phyloP scores from a whole-genome alignment of 2,329 filamentous ascomycete genomes.

The Diaporthe aspalathi region DNA sequence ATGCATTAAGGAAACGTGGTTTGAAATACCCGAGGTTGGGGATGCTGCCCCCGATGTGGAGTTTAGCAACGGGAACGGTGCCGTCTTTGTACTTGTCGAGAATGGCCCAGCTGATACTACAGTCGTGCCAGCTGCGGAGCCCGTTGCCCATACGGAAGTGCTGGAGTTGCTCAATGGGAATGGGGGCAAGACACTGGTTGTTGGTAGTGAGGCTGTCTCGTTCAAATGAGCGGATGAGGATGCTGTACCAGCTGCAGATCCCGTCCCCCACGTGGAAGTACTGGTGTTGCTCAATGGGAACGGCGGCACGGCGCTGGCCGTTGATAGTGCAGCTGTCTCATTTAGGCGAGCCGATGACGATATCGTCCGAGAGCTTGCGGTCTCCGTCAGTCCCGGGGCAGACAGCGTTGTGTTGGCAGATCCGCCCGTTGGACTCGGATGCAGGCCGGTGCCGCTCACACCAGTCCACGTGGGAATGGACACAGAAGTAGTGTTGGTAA shows the following conservation, averaged over 20 bases:
- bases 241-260: neutral
- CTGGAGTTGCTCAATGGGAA: conserved; percentile 26
- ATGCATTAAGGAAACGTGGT: too few relatives aligned
- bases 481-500: neutral
- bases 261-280: neutral
- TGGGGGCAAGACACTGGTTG: neutral
- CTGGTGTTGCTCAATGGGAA: conserved; percentile 23
- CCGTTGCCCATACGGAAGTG: neutral
- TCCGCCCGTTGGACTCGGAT: neutral
- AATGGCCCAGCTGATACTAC: neutral
- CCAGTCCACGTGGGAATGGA: neutral
- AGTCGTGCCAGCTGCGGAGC: neutral
- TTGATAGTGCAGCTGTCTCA: neutral
- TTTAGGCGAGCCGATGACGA: neutral
- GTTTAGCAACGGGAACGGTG: conserved; percentile 1
- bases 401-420: neutral
- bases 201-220: neutral
- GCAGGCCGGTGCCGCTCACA: neutral
- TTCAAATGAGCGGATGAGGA: neutral
- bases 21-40: neutral
- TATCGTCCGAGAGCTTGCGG: neutral
- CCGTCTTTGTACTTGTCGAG: neutral
- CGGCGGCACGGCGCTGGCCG: neutral
- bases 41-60: neutral
- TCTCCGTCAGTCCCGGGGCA: neutral